A percentile compares a stretch with the other conserved stretches of the same genome.
phyloP scores from a whole-genome alignment of 768 basidiomycete species.

The Myochromella boudieri region DNA sequence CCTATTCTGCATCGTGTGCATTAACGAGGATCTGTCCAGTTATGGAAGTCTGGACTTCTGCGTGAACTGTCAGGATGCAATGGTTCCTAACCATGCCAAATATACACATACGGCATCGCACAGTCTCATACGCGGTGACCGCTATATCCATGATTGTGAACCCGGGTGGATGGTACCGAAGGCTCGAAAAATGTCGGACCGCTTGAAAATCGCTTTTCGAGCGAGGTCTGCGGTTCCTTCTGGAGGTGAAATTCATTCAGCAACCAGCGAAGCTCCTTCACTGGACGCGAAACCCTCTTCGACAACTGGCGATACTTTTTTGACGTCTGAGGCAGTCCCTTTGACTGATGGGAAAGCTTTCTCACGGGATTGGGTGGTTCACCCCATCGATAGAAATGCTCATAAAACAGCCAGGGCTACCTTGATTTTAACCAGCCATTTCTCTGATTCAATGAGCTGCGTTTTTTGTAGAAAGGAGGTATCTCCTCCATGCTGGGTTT shows the following conservation, averaged over 20 bases:
- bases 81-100: not conserved
- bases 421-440: no score
- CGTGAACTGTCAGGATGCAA: not conserved
- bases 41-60: conserved; percentile 1
- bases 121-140: conserved; percentile 3
- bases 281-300: no score
- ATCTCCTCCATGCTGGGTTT: conserved; percentile 1
- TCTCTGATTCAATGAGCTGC: not conserved
- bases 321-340: no score
- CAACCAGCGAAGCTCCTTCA: no score
- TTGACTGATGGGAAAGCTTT: no score
- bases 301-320: no score
- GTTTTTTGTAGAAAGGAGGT: not conserved
- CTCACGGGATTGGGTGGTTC: no score
- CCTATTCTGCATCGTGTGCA: not conserved
- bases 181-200: not conserved
- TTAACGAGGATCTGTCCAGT: conserved; percentile 4
- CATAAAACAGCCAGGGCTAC: not conserved
- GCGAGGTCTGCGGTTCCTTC: not conserved
- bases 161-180: not conserved
- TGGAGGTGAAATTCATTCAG: not conserved
- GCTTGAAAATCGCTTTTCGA: not conserved
- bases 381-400: not conserved
- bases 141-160: not conserved
- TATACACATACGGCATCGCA: conserved; percentile 2